phyloP scores from a whole-genome alignment of 2,329 filamentous ascomycete species.

The Aspergillus felis region DNA sequence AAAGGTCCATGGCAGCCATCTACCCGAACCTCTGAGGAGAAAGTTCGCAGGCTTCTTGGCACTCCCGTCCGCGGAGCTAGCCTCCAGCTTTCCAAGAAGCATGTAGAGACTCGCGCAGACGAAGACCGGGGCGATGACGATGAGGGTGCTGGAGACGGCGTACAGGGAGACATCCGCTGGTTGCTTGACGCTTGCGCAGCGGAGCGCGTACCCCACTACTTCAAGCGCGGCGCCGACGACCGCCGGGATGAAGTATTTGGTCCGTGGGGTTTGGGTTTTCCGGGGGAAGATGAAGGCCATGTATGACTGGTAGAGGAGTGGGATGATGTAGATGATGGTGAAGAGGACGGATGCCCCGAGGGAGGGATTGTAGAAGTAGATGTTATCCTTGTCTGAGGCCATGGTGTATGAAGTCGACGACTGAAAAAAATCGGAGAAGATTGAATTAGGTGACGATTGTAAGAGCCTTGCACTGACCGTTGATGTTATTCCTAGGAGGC shows the following conservation, averaged over 20 bases:
- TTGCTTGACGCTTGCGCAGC: slow-evolving; percentile 36
- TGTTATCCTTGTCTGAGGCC: slow-evolving; percentile 6
- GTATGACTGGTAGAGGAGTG: slow-evolving; percentile 38
- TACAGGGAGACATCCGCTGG: slow-evolving; percentile 36
- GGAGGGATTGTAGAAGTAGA: slow-evolving; percentile 47
- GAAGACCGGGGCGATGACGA: slow-evolving; percentile 50
- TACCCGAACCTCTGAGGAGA: slow-evolving; percentile 34
- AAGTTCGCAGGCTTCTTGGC: slow-evolving; percentile 29
- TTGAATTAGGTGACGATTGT: no score
- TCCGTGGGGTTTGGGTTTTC: slow-evolving; percentile 26
- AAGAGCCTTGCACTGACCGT: no score
- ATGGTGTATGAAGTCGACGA: neutral
- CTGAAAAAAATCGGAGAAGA: no score
- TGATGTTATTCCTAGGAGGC: no score
- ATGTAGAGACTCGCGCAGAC: slow-evolving; percentile 51
- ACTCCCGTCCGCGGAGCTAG: slow-evolving; percentile 29
- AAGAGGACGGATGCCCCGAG: slow-evolving; percentile 42
- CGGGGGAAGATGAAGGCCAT: slow-evolving; percentile 42
- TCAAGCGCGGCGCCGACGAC: slow-evolving; percentile 43
- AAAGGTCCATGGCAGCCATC: slow-evolving; percentile 45
- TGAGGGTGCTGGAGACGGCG: slow-evolving; percentile 38
- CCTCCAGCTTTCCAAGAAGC: slow-evolving; percentile 45
- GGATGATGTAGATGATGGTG: slow-evolving; percentile 39
- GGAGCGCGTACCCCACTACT: slow-evolving; percentile 41
- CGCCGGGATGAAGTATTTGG: slow-evolving; percentile 42